Evolutionary conservation across 352 stramenopile genomes (phyloP), one percentile per base, ranked within the genome.

Genomic region (Phytophthora syringae): DNA sequence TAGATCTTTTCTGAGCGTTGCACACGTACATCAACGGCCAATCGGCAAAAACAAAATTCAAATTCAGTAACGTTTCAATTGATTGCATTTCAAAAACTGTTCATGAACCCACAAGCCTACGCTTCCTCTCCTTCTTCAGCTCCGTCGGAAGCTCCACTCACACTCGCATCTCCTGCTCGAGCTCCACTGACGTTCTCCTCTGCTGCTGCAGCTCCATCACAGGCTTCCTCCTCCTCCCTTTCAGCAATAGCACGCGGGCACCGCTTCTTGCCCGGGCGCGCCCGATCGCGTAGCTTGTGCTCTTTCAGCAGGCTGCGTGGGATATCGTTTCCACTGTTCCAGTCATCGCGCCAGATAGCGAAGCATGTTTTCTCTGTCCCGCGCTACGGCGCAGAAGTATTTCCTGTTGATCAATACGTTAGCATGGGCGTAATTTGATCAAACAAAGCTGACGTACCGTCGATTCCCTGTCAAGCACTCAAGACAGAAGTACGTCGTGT

Each of bases 271-370:
- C 43, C 43, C 3, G 43, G 22, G 5, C 15, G 43, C 3, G 22
- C 20, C 10, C 43, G 43, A 9, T 34, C 22, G 0, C 43, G 43
- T 11, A 50, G 20, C 10, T 43, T 43, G 48, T 42, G 48, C 18
- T 43, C 28, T 42, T 43, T 7, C 4, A 54, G 48, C 3, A 54
- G 48, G 24, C 15, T 37, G 0, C 11, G 27, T 3, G 51, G 37
- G 10, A 58, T 58, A 16, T 45, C 15, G 37, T 45, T 49, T 22
- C 37, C 51, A 24, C 47, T 58, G 12, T 15, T 45, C 37, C 49
- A 56, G 34, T 56, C 30, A 15, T 18, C 21, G 15, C 47, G 49
- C 37, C 37, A 58, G 24, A 50, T 47, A 7, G 20, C n/a, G 10
- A 40, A 53, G 30, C 53, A 53, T 1, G 42, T 36, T 25, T 61